phyloP scores from a whole-genome alignment of 179 eudicot species.

The Corrigiola litoralis region DNA sequence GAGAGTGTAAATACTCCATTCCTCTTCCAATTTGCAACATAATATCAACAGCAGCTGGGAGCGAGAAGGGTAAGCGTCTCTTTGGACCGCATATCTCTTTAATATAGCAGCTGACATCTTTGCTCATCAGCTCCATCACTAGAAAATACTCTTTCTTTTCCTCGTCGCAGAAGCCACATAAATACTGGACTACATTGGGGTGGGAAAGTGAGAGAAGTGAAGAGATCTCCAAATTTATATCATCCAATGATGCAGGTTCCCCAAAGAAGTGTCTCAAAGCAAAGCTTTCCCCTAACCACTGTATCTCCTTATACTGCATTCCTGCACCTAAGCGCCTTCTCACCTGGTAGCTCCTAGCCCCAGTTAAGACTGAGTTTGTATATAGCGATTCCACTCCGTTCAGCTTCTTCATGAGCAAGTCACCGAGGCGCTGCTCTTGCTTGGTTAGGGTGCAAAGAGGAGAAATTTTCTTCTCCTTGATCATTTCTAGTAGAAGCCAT shows the following conservation, averaged over 20 bases:
- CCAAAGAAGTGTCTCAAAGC: conserved; percentile 52
- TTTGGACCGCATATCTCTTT: conserved; percentile 63
- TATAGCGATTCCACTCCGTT: conserved; percentile 32
- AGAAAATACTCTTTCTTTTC: conserved; percentile 69
- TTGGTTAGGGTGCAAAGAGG: conserved; percentile 20
- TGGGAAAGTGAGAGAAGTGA: conserved; percentile 53
- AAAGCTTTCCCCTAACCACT: conserved; percentile 84
- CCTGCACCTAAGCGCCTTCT: conserved; percentile 69
- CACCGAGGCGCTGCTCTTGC: conserved; percentile 48
- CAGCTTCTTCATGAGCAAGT: conserved; percentile 46
- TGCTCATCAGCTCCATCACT: conserved; percentile 73
- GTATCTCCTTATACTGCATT: conserved; percentile 75
- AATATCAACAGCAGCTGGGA: conserved; percentile 63
- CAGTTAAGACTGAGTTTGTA: conserved; percentile 43
- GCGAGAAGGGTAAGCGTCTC: conserved; percentile 57
- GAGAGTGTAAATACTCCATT: conserved; percentile 79
- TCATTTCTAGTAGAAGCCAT: conserved; percentile 54
- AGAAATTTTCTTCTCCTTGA: conserved; percentile 40
- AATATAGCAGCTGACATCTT: conserved; percentile 55
- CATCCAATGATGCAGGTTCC: conserved; percentile 32
- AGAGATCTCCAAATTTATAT: conserved; percentile 30
- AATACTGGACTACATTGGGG: conserved; percentile 55
- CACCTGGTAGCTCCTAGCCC: conserved; percentile 63
- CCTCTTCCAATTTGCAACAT: conserved; percentile 94
- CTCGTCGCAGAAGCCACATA: conserved; percentile 68